Conservation (phyloP, 1,139 yeast genomes). For the Kodamaea sp. region DNA sequence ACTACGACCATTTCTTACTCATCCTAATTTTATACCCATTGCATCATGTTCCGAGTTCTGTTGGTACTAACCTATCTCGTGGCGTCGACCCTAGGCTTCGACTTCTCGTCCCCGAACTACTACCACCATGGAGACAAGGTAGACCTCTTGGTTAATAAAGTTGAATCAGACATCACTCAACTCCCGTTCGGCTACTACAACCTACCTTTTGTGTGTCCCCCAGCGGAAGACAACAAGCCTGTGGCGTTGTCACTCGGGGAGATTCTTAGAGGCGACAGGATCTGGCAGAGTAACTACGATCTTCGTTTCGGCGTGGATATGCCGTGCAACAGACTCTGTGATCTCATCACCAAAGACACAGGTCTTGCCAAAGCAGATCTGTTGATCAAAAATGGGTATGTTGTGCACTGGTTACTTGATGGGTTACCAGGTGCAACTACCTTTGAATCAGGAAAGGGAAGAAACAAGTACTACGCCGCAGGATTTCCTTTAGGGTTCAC, state of each 20-base stretch:
- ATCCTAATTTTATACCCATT: too few species aligned
- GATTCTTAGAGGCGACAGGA: constrained; percentile 77
- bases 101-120: constrained; percentile 24
- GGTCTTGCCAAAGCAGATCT: constrained; percentile 59
- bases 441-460: constrained; percentile 60
- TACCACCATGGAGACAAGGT: constrained; percentile 60
- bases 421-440: constrained; percentile 90
- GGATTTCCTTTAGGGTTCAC: constrained; percentile 86
- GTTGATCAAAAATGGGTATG: constrained; percentile 68
- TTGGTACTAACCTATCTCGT: constrained; percentile 3
- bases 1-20: too few species aligned
- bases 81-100: constrained; percentile 8
- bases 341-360: constrained; percentile 50
- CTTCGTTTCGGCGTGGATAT: constrained; percentile 62
- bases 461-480: constrained; percentile 72
- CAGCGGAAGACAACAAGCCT: constrained; percentile 53
- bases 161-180: constrained; percentile 74
- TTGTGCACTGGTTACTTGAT: constrained; percentile 83
- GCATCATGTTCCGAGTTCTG: too few species aligned
- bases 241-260: constrained; percentile 74
- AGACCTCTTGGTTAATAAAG: constrained; percentile 72
- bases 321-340: constrained; percentile 69
- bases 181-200: constrained; percentile 79
- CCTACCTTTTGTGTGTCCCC: constrained; percentile 80
- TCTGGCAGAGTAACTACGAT: constrained; percentile 72